Conservation (phyloP, 2,329 filamentous ascomycete species). For the Fusarium verrucosum region DNA sequence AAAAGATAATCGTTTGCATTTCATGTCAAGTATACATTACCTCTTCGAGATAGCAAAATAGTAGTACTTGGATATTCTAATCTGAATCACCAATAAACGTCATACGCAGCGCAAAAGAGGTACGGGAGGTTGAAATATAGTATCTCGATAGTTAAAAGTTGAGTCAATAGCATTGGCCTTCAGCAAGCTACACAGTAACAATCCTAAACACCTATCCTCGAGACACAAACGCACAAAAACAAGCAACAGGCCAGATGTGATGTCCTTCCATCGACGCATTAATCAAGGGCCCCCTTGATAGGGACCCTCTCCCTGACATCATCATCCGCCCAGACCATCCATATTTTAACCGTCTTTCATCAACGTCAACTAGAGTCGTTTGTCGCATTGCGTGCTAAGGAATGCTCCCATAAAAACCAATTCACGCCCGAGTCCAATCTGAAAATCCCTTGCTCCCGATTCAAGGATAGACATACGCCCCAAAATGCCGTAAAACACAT, state of each 20-base stretch:
- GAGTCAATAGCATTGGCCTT: constrained; percentile 20
- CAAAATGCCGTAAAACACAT: constrained; percentile 44
- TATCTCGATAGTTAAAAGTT: constrained; percentile 31
- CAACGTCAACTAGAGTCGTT: constrained; percentile 40
- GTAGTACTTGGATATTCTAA: background rate
- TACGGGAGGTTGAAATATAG: constrained; percentile 34
- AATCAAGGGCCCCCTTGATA: constrained; percentile 34
- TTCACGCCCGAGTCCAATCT: constrained; percentile 42
- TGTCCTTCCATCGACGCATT: constrained; percentile 31
- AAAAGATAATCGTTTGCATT: constrained; percentile 22
- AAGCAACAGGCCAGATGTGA: constrained; percentile 32
- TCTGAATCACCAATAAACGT: background rate
- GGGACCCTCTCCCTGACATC: constrained; percentile 13
- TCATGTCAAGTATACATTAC: background rate
- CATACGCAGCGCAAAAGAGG: constrained; percentile 1
- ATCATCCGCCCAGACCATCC: constrained; percentile 31
- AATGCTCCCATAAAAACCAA: constrained; percentile 43
- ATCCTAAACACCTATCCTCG: constrained; percentile 44
- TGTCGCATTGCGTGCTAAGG: constrained; percentile 41
- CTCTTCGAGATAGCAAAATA: background rate
- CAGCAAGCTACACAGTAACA: constrained; percentile 41
- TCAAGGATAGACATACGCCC: constrained; percentile 43
- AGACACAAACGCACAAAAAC: constrained; percentile 38
- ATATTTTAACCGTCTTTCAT: constrained; percentile 40
- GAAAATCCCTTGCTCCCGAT: constrained; percentile 39